Conservation (phyloP, 2,329 filamentous ascomycete genomes). For the Emmonsiellopsis sp. region DNA sequence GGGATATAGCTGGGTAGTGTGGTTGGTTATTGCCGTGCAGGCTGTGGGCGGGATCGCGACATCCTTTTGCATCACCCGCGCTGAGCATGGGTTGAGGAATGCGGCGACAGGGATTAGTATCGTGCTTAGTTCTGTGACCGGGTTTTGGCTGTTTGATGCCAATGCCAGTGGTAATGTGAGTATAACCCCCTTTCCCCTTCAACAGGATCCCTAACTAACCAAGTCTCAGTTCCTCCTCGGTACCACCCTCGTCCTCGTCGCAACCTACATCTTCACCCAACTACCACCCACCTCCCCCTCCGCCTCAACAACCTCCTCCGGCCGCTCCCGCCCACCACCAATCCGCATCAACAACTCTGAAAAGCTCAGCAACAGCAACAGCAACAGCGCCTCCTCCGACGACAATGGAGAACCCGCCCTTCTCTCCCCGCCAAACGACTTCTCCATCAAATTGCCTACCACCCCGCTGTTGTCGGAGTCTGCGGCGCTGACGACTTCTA, state of each 20-base stretch:
- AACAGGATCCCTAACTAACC: too few relatives aligned
- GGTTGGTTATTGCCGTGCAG: slow-evolving; percentile 74
- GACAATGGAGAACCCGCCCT: slow-evolving; percentile 27
- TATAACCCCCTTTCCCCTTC: slow-evolving; percentile 10
- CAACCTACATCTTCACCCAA: slow-evolving; percentile 69
- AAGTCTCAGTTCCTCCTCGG: slow-evolving; percentile 65
- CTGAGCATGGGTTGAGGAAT: slow-evolving; percentile 87
- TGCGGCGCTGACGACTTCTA: slow-evolving; percentile 42
- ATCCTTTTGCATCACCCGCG: slow-evolving; percentile 69
- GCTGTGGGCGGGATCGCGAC: slow-evolving; percentile 77
- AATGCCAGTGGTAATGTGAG: slow-evolving; percentile 62
- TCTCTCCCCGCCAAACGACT: slow-evolving; percentile 33
- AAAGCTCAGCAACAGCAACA: slow-evolving; percentile 37
- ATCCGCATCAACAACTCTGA: slow-evolving; percentile 63
- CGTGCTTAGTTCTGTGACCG: slow-evolving; percentile 74
- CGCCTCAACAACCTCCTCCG: slow-evolving; percentile 19
- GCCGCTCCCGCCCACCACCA: slow-evolving; percentile 43
- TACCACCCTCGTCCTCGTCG: slow-evolving; percentile 65
- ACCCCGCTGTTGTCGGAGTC: slow-evolving; percentile 40
- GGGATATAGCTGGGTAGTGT: slow-evolving; percentile 88
- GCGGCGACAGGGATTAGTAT: slow-evolving; percentile 91
- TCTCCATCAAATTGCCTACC: slow-evolving; percentile 36
- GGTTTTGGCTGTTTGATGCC: slow-evolving; percentile 77
- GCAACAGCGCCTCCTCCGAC: slow-evolving; percentile 23
- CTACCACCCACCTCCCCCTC: slow-evolving; percentile 39